Evolutionary conservation across 306 rosid genomes (phyloP).

Genomic region (Calophaca sinica): DNA sequence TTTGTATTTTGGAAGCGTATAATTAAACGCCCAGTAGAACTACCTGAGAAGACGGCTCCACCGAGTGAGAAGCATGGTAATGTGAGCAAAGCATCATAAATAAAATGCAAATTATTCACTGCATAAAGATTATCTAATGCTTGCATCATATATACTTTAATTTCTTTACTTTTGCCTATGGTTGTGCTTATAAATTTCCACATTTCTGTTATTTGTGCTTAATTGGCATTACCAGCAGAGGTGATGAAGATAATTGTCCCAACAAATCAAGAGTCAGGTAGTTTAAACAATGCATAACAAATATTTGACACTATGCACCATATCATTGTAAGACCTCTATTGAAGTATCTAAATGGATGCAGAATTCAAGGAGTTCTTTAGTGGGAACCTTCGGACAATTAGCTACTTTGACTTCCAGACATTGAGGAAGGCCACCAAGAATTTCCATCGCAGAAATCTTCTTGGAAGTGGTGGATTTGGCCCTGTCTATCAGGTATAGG

Average conservation of each 20-base stretch:
- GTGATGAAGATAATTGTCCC: constrained; percentile 51
- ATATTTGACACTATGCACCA: neutral
- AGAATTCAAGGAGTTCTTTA: constrained; percentile 62
- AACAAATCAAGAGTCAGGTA: constrained; percentile 61
- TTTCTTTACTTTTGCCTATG: constrained; percentile 55
- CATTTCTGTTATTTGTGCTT: constrained; percentile 46
- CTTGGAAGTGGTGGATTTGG: constrained; percentile 99
- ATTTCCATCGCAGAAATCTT: constrained; percentile 67
- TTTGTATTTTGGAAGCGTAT: constrained; percentile 58
- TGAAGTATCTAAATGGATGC: constrained; percentile 37
- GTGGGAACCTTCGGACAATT: constrained; percentile 73
- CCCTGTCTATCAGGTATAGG: constrained; percentile 83
- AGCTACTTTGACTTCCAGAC: constrained; percentile 65
- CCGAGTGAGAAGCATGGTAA: constrained; percentile 50
- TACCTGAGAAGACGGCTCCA: constrained; percentile 30
- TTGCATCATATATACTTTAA: constrained; percentile 24
- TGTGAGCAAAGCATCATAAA: constrained; percentile 6
- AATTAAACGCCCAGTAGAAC: constrained; percentile 48
- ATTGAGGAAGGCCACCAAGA: constrained; percentile 78
- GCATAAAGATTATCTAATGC: neutral
- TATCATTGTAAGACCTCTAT: constrained; percentile 13
- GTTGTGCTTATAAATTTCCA: constrained; percentile 40
- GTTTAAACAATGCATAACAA: constrained; percentile 8
- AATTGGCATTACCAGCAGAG: constrained; percentile 38
- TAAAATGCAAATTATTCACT: neutral